Percentiles rank a stretch among this genome's conserved stretches.
Conservation (phyloP, 805 yeast species). For the Saturnispora kantuleensis region DNA sequence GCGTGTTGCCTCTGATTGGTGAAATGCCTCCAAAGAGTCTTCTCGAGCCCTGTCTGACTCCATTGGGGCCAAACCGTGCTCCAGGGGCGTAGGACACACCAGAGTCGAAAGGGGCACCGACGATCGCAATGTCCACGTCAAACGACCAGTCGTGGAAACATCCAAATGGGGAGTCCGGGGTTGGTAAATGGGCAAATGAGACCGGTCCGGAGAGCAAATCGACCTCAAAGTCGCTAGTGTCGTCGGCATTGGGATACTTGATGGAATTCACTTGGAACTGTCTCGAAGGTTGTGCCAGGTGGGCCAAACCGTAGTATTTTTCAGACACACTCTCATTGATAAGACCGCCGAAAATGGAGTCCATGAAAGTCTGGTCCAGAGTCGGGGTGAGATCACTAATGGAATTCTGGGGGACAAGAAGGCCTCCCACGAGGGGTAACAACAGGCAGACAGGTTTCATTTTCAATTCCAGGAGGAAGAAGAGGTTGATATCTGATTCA, state of each 20-base stretch:
- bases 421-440: not conserved
- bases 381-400: not conserved
- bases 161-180: conserved; percentile 22
- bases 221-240: conserved; percentile 24
- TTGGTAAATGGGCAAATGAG: conserved; percentile 45
- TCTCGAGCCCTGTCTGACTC: conserved; percentile 33
- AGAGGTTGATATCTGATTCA: not conserved
- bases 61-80: conserved; percentile 51
- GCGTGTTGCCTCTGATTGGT: conserved; percentile 30
- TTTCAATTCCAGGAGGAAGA: too few species aligned
- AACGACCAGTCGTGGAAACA: conserved; percentile 37
- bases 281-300: not conserved
- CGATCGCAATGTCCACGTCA: conserved; percentile 41
- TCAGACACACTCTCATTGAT: conserved; percentile 7
- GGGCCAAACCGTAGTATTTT: not conserved
- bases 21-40: conserved; percentile 34
- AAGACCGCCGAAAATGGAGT: conserved; percentile 19
- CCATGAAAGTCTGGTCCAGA: conserved; percentile 16
- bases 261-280: conserved; percentile 14
- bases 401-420: not conserved
- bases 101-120: conserved; percentile 53
- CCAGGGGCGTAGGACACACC: conserved; percentile 49
- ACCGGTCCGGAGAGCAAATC: conserved; percentile 39
- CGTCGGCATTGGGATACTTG: conserved; percentile 28
- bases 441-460: not conserved